Percentiles rank a stretch among this genome's conserved stretches.
These are phyloP conservation scores for Dactylonectria macrodidyma DNA, from an alignment of 2,329 filamentous ascomycete species.

Conservation along the genomic window DNA sequence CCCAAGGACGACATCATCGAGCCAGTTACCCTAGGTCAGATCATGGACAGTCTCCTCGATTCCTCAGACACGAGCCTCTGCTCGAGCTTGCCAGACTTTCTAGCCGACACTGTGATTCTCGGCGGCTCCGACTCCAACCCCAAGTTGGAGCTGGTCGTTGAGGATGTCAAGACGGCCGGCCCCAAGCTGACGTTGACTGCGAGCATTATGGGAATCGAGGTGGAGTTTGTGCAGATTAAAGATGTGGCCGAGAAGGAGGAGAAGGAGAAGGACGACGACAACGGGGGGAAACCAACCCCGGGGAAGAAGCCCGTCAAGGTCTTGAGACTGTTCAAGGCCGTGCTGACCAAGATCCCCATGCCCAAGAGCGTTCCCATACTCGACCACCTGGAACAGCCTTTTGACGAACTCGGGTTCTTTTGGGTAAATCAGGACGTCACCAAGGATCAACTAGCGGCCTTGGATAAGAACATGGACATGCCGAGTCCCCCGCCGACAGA, in stretches of 20 bases:
- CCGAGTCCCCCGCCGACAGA: background rate
- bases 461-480: background rate
- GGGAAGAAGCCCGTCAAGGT: background rate
- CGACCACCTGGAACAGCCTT: constrained; percentile 51
- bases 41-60: background rate
- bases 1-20: background rate
- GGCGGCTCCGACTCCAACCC: background rate
- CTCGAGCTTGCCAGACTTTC: constrained; percentile 1
- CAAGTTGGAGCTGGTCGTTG: background rate
- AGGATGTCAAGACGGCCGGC: background rate
- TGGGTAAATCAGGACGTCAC: constrained; percentile 49
- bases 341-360: background rate
- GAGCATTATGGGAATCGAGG: background rate
- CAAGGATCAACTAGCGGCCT: background rate
- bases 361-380: constrained; percentile 46
- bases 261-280: background rate
- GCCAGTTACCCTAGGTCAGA: background rate
- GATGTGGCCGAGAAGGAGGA: background rate
- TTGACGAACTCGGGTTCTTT: constrained; percentile 54
- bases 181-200: background rate
- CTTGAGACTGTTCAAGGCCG: constrained; percentile 35
- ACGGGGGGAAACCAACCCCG: background rate
- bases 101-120: background rate
- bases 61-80: background rate
- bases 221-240: constrained; percentile 1